A percentile compares a stretch with the other conserved stretches of the same genome.
Evolutionary conservation across 2,329 filamentous ascomycete genomes (phyloP).

Genomic region (Ceratocystis papillata): DNA sequence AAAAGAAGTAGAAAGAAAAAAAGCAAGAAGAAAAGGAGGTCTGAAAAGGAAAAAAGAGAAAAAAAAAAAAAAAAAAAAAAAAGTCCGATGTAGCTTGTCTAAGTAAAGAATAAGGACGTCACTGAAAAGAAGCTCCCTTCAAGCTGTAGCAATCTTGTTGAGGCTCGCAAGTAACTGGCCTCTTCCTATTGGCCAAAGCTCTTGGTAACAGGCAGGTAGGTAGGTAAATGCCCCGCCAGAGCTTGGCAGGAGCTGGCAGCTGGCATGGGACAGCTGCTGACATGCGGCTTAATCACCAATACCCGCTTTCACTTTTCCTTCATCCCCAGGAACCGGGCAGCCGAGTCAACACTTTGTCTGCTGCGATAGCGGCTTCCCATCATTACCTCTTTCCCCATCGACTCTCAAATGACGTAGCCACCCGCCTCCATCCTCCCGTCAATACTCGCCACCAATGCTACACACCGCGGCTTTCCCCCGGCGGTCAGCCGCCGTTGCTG

Average conservation of each 20-base stretch:
- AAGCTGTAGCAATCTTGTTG: background rate
- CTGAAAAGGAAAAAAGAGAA: background rate
- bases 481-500: background rate
- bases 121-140: background rate
- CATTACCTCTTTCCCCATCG: no score
- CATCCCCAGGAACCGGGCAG: no score
- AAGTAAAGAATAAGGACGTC: background rate
- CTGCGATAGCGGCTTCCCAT: no score
- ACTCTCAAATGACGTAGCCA: background rate
- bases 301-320: background rate
- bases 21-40: background rate
- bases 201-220: background rate
- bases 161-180: background rate
- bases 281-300: background rate
- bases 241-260: background rate
- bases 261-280: background rate
- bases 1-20: background rate
- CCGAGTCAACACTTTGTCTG: no score
- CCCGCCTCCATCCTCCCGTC: background rate
- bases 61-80: conserved; percentile 8
- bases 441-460: conserved; percentile 7
- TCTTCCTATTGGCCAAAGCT: conserved; percentile 13
- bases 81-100: background rate
- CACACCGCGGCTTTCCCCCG: background rate
- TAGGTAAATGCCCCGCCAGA: background rate